Evolutionary conservation across 176 grass and related monocot species (phyloP).

Genomic region (Zizania latifolia): DNA sequence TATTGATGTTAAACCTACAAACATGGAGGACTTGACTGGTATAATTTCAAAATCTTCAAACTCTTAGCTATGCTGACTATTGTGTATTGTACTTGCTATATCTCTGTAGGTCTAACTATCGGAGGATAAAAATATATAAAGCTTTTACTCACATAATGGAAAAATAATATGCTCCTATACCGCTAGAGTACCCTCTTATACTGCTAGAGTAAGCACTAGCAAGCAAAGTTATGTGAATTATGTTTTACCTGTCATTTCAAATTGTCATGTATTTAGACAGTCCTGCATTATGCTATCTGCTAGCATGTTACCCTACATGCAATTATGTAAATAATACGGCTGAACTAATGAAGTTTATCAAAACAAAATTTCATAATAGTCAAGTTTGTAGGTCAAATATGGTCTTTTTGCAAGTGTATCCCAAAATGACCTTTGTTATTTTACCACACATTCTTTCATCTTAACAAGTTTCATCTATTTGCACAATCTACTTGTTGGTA

Average conservation of each 20-base stretch:
- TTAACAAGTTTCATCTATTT: conserved; percentile 17
- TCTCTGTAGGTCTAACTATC: neutral
- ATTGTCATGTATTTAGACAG: neutral
- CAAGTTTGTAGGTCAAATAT: conserved; percentile 13
- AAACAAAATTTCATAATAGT: neutral
- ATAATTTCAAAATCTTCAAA: conserved; percentile 29
- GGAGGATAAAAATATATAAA: neutral
- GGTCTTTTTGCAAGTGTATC: conserved; percentile 23
- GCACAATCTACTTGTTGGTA: conserved; percentile 10
- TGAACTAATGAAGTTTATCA: neutral
- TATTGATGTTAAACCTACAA: conserved; percentile 85
- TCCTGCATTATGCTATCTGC: neutral
- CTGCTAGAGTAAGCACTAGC: neutral
- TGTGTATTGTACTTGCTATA: conserved; percentile 4
- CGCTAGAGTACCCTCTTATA: neutral
- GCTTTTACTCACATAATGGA: neutral
- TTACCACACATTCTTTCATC: neutral
- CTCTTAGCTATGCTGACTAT: conserved; percentile 3
- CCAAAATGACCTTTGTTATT: conserved; percentile 7
- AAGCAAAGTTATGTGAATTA: neutral
- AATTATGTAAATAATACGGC: neutral
- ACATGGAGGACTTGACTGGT: conserved; percentile 94
- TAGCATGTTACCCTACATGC: conserved; percentile 19
- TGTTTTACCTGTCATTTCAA: neutral
- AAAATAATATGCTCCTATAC: neutral